Percentiles rank a stretch among this genome's conserved stretches.
Evolutionary conservation across 2,329 filamentous ascomycete species (phyloP).

Genomic region (Alternaria brassicae): DNA sequence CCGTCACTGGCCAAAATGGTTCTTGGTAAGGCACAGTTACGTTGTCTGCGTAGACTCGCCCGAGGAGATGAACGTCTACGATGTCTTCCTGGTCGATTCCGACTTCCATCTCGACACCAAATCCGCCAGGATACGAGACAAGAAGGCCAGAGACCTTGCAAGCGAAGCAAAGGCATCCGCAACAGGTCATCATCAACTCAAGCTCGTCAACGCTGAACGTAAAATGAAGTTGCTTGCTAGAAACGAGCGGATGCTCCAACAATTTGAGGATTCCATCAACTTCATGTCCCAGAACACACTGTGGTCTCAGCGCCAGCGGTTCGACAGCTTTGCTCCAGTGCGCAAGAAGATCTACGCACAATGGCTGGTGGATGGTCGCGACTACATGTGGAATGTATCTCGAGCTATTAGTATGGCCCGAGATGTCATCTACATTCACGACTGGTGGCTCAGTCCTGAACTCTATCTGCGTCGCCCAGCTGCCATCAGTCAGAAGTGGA

Average conservation of each 20-base stretch:
- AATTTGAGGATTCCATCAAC: constrained; percentile 92
- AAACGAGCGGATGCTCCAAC: constrained; percentile 85
- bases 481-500: constrained; percentile 97
- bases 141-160: constrained; percentile 67
- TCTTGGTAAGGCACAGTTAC: constrained; percentile 96
- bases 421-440: constrained; percentile 98
- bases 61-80: constrained; percentile 98
- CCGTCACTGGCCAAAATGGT: constrained; percentile 93
- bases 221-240: constrained; percentile 90
- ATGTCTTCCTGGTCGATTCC: constrained; percentile 95
- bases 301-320: constrained; percentile 85
- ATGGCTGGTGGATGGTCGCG: constrained; percentile 94
- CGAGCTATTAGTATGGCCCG: constrained; percentile 95
- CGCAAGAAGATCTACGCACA: constrained; percentile 87
- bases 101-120: constrained; percentile 84
- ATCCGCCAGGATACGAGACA: constrained; percentile 58
- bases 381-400: constrained; percentile 99
- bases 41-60: constrained; percentile 98
- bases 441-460: constrained; percentile 98
- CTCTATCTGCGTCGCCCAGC: constrained; percentile 93
- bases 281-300: constrained; percentile 83
- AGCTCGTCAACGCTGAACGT: constrained; percentile 88
- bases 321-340: constrained; percentile 92
- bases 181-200: constrained; percentile 81
- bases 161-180: constrained; percentile 70